Conservation (phyloP, 805 yeast species). For the Candida hungchunana region DNA sequence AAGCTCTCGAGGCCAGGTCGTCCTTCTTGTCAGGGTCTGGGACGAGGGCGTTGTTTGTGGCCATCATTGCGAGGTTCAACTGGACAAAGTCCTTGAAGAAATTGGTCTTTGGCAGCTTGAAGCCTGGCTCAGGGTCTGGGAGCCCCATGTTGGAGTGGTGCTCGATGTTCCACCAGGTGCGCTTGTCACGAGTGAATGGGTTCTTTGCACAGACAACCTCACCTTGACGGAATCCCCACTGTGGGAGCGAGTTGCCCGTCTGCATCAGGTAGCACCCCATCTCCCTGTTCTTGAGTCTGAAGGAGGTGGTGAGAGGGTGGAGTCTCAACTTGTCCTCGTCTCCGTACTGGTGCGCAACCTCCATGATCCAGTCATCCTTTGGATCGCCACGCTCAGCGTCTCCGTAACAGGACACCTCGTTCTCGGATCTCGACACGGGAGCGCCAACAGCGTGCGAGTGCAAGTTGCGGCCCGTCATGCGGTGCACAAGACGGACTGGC, state of each 20-base stretch:
- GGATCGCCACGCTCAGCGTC: conserved; percentile 58
- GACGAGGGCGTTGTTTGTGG: conserved; percentile 75
- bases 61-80: conserved; percentile 82
- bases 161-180: conserved; percentile 89
- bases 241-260: conserved; percentile 77
- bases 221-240: conserved; percentile 98
- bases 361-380: conserved; percentile 76
- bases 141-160: conserved; percentile 56
- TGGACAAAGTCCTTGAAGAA: conserved; percentile 74
- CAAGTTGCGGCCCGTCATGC: conserved; percentile 57
- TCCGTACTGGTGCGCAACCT: conserved; percentile 57
- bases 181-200: conserved; percentile 69
- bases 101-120: conserved; percentile 67
- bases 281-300: conserved; percentile 65
- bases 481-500: conserved; percentile 58
- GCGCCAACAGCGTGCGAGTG: conserved; percentile 69
- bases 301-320: conserved; percentile 80
- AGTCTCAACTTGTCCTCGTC: conserved; percentile 48
- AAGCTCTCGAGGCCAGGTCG: conserved; percentile 64
- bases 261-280: conserved; percentile 84
- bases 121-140: conserved; percentile 56
- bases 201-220: conserved; percentile 79
- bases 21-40: conserved; percentile 77
- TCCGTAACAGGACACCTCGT: conserved; percentile 85
- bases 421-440: conserved; percentile 57